Percentiles rank a stretch among this genome's conserved stretches.
Evolutionary conservation across 129 eudicot species (phyloP).

Genomic region (sunflower (Helianthus annuus)): DNA sequence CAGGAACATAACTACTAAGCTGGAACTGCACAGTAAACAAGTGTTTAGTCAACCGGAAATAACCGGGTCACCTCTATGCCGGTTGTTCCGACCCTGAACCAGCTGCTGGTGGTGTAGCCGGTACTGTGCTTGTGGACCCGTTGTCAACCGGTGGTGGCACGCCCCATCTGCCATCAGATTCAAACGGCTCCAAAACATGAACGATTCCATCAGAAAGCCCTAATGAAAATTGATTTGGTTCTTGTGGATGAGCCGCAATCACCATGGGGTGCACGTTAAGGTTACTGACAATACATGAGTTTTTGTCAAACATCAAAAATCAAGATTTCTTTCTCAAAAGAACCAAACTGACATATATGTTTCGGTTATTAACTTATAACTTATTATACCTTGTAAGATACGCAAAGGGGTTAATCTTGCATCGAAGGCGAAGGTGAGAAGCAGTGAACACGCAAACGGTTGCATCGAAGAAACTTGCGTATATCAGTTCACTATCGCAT

Average conservation of each 20-base stretch:
- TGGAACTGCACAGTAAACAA: conserved; percentile 34
- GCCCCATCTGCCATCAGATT: conserved; percentile 89
- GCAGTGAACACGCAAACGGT: conserved; percentile 82
- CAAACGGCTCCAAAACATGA: conserved; percentile 89
- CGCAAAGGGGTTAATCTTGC: conserved; percentile 70
- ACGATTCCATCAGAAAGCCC: conserved; percentile 90
- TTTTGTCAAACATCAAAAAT: background rate
- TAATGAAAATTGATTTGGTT: conserved; percentile 81
- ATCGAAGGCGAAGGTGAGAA: conserved; percentile 60
- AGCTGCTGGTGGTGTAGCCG: conserved; percentile 60
- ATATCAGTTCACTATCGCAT: conserved; percentile 85
- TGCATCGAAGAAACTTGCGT: conserved; percentile 88
- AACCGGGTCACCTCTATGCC: conserved; percentile 62
- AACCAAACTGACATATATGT: background rate
- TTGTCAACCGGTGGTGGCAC: conserved; percentile 73
- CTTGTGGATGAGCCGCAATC: conserved; percentile 95
- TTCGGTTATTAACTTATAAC: background rate
- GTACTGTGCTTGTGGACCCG: conserved; percentile 57
- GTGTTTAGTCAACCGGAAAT: conserved; percentile 23
- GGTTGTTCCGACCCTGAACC: conserved; percentile 71
- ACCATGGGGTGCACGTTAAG: conserved; percentile 77
- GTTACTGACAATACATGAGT: conserved; percentile 37
- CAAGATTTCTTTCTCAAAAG: background rate
- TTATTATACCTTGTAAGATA: conserved; percentile 47
- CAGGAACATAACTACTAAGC: conserved; percentile 14